Evolutionary conservation across 345 rosid genomes (phyloP).

Genomic region (Trapa incisa): DNA sequence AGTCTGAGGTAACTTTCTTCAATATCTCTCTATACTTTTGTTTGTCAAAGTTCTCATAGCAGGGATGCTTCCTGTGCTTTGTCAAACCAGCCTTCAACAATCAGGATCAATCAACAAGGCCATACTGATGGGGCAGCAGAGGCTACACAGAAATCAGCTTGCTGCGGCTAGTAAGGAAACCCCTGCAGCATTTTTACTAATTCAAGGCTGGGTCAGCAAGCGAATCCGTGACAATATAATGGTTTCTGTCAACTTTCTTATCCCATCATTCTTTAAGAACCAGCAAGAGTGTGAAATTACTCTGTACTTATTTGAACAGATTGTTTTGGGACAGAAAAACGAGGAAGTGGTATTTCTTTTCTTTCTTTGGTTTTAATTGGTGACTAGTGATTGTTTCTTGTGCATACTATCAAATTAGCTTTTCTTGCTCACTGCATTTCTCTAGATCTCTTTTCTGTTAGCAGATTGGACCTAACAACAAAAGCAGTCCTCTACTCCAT

Average conservation of each 20-base stretch:
- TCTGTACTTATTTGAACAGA: background rate
- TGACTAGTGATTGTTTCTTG: too few relatives aligned
- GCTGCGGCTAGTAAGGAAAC: constrained; percentile 44
- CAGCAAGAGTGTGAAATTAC: constrained; percentile 5
- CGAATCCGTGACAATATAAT: constrained; percentile 2
- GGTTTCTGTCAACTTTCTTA: constrained; percentile 6
- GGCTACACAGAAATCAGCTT: constrained; percentile 62
- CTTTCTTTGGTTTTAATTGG: background rate
- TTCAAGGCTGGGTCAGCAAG: constrained; percentile 2
- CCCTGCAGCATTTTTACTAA: background rate
- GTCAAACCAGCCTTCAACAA: constrained; percentile 49
- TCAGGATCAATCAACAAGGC: constrained; percentile 61
- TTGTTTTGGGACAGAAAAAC: background rate
- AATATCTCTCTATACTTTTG: background rate
- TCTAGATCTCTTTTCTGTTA: too few relatives aligned
- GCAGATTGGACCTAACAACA: too few relatives aligned
- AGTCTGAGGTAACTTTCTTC: constrained; percentile 45
- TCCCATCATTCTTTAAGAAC: constrained; percentile 4
- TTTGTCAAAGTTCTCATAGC: background rate
- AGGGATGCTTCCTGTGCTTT: background rate
- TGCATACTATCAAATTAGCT: too few relatives aligned
- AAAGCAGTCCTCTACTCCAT: too few relatives aligned
- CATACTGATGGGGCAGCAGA: constrained; percentile 49
- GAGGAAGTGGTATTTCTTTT: background rate
- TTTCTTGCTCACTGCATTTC: too few relatives aligned